Evolutionary conservation across 257 asterid genomes (phyloP), one percentile per base, ranked within the genome.

Genomic region (Jacaranda copaia): DNA sequence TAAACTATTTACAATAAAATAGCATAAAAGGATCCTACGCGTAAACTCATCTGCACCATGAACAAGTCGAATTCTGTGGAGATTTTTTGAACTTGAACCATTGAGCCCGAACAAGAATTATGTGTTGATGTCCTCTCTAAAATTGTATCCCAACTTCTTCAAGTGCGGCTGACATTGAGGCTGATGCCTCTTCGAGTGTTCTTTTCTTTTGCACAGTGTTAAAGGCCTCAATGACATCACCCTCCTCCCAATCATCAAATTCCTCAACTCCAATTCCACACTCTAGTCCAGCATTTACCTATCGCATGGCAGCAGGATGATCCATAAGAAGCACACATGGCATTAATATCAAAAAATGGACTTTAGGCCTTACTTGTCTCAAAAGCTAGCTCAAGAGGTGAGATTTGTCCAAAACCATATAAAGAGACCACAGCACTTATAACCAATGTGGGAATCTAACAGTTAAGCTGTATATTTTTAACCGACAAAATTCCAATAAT

Each of bases 111-210:
- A 18, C 7, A 18, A 76, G 74, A 61, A 76, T 48, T 61, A 72
- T 62, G 67, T 60, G 58, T 39, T 36, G 53, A 25, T 43, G 64
- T 53, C 61, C 78, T 82, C 60, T 75, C 81, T 80, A 92, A 60
- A 55, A 68, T 67, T 81, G 68, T 9, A 79, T 72, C 64, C 96
- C 91, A 66, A 77, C 92, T 86, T 80, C 81, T 82, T 91, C 89
- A 39, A 90, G 76, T 39, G 97, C 97, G 51, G 97, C 97, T 52
- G 95, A 72, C 97, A 96, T 93, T 8, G 96, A 89, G 70, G 96
- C 97, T 19, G 99, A 96, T 70, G 99, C 99, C 83, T 96, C 99
- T 80, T 96, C 99, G 1, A 96, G 97, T 6, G 97, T 96, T 84
- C 99, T 84, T 79, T 84, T 90, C 93, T 92, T 96, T 75, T 90